These are phyloP conservation scores for Fistulinella prunicolor DNA, from an alignment of 768 basidiomycete species.

Conservation along the genomic window DNA sequence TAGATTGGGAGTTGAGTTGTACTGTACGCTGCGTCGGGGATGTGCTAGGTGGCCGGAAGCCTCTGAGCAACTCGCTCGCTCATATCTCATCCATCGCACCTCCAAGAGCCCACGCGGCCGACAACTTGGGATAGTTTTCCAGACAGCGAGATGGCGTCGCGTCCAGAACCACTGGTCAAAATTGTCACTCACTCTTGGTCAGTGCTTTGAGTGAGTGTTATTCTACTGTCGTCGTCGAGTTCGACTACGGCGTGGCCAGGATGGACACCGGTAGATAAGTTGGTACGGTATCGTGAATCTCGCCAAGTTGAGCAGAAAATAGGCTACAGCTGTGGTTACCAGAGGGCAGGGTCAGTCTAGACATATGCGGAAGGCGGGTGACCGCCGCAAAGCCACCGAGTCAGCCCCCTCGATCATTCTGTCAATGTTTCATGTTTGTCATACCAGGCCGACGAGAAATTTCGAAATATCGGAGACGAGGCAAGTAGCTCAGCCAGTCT, in stretches of 20 bases:
- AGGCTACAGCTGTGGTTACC: conserved; percentile 37
- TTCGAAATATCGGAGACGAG: conserved; percentile 10
- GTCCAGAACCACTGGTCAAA: too few relatives aligned
- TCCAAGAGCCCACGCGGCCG: too few relatives aligned
- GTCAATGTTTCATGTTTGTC: conserved; percentile 43
- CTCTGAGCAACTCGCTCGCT: too few relatives aligned
- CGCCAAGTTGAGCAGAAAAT: conserved; percentile 18
- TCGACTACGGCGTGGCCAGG: too few relatives aligned
- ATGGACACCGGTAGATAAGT: not conserved
- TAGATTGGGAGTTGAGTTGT: too few relatives aligned
- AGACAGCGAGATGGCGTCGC: too few relatives aligned
- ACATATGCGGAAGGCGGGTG: conserved; percentile 34
- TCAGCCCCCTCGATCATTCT: conserved; percentile 41
- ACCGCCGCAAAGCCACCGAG: conserved; percentile 23
- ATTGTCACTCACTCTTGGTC: not conserved
- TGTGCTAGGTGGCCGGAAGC: too few relatives aligned
- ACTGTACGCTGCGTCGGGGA: too few relatives aligned
- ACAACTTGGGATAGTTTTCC: too few relatives aligned
- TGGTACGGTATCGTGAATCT: not conserved
- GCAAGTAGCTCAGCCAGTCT: not conserved
- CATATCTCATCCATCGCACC: too few relatives aligned
- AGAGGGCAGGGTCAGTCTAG: conserved; percentile 32
- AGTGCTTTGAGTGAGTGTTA: too few relatives aligned
- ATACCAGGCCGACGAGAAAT: conserved; percentile 15
- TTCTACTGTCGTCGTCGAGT: too few relatives aligned